Conservation (phyloP, 2,329 filamentous ascomycete genomes). For the Sarocladiaceae sp. region DNA sequence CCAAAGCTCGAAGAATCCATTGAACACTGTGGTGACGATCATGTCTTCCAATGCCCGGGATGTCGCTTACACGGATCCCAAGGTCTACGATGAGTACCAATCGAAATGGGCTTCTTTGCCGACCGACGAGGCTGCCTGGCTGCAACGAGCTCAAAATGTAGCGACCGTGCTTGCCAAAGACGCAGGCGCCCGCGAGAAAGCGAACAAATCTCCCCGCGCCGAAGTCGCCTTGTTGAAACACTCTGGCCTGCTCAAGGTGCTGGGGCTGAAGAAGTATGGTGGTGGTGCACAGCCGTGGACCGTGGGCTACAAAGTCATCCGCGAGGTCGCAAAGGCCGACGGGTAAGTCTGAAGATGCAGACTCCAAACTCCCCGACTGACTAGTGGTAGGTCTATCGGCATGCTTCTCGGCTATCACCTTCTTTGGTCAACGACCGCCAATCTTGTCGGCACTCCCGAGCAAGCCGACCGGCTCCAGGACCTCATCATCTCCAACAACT, state of each 20-base stretch:
- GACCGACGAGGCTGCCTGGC: constrained; percentile 27
- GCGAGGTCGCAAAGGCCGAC: constrained; percentile 60
- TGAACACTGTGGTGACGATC: no score
- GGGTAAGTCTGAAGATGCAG: constrained; percentile 33
- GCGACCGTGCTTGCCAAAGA: constrained; percentile 29
- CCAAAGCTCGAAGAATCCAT: no score
- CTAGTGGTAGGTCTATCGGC: constrained; percentile 44
- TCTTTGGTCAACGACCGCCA: constrained; percentile 58
- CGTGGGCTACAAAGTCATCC: constrained; percentile 54
- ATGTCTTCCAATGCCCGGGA: constrained; percentile 12
- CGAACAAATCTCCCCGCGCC: constrained; percentile 35
- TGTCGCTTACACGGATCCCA: constrained; percentile 26
- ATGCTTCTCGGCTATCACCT: constrained; percentile 65
- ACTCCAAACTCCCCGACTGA: not conserved
- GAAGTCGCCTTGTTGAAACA: constrained; percentile 37
- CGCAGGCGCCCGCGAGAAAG: constrained; percentile 29
- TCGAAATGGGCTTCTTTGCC: constrained; percentile 30
- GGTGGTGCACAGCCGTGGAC: constrained; percentile 40
- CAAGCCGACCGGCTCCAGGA: constrained; percentile 55
- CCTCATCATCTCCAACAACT: constrained; percentile 58
- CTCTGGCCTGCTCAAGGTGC: constrained; percentile 33
- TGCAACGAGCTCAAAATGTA: constrained; percentile 34
- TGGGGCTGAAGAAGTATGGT: constrained; percentile 35
- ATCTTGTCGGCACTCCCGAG: constrained; percentile 54
- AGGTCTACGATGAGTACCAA: constrained; percentile 23